phyloP scores from a whole-genome alignment of 805 yeast species.

The Saccharomycopsis sp. region DNA sequence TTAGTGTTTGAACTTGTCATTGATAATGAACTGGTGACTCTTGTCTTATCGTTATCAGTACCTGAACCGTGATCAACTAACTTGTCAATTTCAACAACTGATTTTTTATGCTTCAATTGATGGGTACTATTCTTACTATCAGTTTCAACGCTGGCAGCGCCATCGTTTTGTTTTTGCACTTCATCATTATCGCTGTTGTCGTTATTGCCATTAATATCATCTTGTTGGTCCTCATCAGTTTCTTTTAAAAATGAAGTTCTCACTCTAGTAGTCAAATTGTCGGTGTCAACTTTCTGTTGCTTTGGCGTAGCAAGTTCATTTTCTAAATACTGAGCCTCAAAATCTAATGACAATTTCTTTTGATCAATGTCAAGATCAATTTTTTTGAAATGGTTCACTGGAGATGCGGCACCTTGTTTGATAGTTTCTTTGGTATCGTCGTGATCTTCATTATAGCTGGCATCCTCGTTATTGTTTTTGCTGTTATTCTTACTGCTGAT shows the following conservation, averaged over 20 bases:
- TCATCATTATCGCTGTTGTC: neutral
- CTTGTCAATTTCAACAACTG: neutral
- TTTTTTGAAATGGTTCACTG: conserved; percentile 5
- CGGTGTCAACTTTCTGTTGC: neutral
- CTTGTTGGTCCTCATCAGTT: neutral
- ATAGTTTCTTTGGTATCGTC: neutral
- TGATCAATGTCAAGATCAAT: conserved; percentile 19
- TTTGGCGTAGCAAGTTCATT: neutral
- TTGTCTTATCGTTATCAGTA: no score
- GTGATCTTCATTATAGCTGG: neutral
- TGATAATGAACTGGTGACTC: neutral
- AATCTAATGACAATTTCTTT: conserved; percentile 20
- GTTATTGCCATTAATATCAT: neutral
- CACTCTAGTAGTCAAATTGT: conserved; percentile 8
- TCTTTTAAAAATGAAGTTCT: conserved; percentile 6
- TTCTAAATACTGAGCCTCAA: conserved; percentile 26
- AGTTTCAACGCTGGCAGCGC: neutral
- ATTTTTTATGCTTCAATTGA: neutral
- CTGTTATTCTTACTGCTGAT: neutral
- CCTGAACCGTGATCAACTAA: neutral
- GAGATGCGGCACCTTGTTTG: neutral
- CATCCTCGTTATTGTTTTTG: neutral
- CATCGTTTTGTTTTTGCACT: neutral
- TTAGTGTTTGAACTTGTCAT: neutral
- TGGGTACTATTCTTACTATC: neutral